Conservation (phyloP, 2,329 filamentous ascomycete genomes). For the Microdochium bolleyi region DNA sequence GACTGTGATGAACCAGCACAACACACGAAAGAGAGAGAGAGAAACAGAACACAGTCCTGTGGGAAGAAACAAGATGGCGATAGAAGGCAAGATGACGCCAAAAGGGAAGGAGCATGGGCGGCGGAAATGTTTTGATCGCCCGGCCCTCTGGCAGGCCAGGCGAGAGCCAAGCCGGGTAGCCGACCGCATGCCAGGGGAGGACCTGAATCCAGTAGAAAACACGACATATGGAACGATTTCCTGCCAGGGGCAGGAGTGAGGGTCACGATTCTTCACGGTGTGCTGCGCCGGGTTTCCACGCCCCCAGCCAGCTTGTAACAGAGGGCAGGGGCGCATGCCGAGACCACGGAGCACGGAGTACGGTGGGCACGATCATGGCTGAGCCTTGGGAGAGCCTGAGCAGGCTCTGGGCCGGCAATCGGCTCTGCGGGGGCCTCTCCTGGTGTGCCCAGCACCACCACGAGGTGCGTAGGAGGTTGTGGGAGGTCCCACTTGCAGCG, state of each 20-base stretch:
- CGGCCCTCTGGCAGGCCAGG: background rate
- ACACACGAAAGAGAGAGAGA: background rate
- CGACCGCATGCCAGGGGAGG: background rate
- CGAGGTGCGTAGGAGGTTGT: too few relatives aligned
- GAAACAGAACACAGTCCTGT: background rate
- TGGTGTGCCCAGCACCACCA: too few relatives aligned
- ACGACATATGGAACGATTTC: background rate
- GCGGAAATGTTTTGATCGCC: background rate
- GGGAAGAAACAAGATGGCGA: background rate
- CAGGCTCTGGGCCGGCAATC: background rate
- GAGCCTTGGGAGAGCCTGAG: too few relatives aligned
- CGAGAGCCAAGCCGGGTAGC: background rate
- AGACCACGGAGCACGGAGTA: background rate
- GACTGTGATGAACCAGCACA: background rate
- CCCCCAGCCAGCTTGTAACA: background rate
- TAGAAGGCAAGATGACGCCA: background rate
- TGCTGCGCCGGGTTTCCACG: background rate
- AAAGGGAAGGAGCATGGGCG: background rate
- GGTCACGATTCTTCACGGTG: slow-evolving; percentile 48
- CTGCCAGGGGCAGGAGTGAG: slow-evolving; percentile 56
- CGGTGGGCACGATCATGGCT: too few relatives aligned
- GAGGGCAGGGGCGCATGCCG: background rate
- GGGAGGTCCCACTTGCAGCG: too few relatives aligned
- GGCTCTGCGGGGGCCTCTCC: background rate
- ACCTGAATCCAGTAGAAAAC: background rate